Evolutionary conservation across 2,329 filamentous ascomycete genomes (phyloP), one percentile per base, ranked within the genome.

Genomic region (Lasiodiplodia citricola): DNA sequence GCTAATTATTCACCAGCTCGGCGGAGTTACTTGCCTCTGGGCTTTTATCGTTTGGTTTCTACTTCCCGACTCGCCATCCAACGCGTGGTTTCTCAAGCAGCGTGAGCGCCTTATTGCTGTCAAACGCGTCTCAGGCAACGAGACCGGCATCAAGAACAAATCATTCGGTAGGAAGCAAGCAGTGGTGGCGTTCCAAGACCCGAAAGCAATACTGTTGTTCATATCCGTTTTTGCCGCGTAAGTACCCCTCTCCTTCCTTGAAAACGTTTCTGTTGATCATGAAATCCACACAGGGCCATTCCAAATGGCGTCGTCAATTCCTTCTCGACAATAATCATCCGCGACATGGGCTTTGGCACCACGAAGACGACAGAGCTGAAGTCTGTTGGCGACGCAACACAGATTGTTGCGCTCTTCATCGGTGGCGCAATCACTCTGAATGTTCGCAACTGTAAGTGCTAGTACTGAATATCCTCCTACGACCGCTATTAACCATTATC

Each of bases 121-220:
- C 3, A 72, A 76, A 41, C 71, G 77, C 11, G 75, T 80, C 5
- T 68, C 75, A 3, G 71, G 68, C 6, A 79, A 80, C 54, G 72
- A 78, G 66, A 80, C 76, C 3, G 78, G 78, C 14, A 78, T 79
- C 60, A 79, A 80, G 69, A 79, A 78, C 57, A 78, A 77, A 63
- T 21, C 69, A 2, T 78, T 79, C 64, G 71, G 76, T 31, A 75
- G 70, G 69, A 73, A 74, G 1, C 78, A 80, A 56, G 70, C 71
- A 0, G 54, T 71, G 6, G 57, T 73, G 10, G 78, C 71, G 0
- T 75, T 80, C 37, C 62, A 50, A 1, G 78, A 80, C 64, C 75
- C 75, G 0, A 79, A 80, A 70, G 70, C 75, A 2, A 54, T 54
- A 18, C 6, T 54, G 6, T 16, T 54, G 3, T 54, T 54, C 28